A percentile compares a stretch with the other conserved stretches of the same genome.
phyloP scores from a whole-genome alignment of 768 basidiomycete genomes.

The Suillus subalutaceus region DNA sequence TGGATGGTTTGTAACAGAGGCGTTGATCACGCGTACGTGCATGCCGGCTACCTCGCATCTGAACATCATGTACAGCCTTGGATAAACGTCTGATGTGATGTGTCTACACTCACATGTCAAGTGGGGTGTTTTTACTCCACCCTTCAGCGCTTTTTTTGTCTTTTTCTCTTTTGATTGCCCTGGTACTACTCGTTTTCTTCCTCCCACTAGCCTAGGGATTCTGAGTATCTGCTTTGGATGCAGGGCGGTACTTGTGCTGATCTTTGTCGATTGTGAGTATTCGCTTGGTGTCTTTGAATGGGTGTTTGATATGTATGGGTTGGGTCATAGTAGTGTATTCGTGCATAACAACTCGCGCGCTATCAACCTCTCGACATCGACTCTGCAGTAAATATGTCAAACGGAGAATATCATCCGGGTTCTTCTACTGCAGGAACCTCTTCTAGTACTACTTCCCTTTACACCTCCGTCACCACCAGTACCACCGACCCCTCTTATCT shows the following conservation, averaged over 20 bases:
- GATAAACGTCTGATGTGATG: conserved; percentile 5
- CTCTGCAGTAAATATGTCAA: not conserved
- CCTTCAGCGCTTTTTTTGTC: not conserved
- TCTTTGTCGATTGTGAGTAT: not conserved
- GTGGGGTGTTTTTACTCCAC: not conserved
- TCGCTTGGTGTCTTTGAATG: not conserved
- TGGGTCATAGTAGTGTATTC: not conserved
- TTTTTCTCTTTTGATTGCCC: not conserved
- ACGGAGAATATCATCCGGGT: too few relatives aligned
- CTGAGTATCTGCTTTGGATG: conserved; percentile 2
- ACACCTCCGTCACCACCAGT: too few relatives aligned
- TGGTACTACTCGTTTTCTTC: not conserved
- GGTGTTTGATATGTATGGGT: not conserved
- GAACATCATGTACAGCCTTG: not conserved
- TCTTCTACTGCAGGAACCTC: too few relatives aligned
- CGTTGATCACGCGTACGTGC: not conserved
- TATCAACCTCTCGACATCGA: not conserved
- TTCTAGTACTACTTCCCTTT: too few relatives aligned
- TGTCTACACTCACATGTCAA: conserved; percentile 5
- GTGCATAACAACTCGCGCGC: not conserved
- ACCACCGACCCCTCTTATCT: too few relatives aligned
- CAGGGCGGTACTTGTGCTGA: too few relatives aligned
- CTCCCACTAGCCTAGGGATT: not conserved
- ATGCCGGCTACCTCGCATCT: conserved; percentile 7
- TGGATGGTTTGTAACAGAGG: not conserved